These are phyloP conservation scores for Trichoderma sp. DNA, from an alignment of 2,329 filamentous ascomycete species.

Conservation along the genomic window DNA sequence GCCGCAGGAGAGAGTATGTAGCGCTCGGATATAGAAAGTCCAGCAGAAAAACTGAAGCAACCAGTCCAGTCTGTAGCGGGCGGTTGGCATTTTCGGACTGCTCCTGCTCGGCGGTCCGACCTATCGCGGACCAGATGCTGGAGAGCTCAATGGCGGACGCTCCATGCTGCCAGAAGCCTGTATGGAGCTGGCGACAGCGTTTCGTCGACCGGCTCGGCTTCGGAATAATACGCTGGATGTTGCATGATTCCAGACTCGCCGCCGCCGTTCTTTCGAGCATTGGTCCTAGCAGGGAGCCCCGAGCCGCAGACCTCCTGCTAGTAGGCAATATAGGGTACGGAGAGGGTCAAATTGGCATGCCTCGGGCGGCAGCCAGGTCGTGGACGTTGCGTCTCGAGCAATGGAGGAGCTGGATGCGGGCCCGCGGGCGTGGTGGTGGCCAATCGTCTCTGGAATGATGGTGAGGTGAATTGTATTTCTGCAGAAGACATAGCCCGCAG, in stretches of 20 bases:
- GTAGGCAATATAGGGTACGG: constrained; percentile 2
- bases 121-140: constrained; percentile 42
- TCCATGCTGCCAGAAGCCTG: constrained; percentile 58
- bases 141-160: constrained; percentile 52
- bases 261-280: constrained; percentile 63
- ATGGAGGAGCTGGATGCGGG: neutral
- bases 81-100: constrained; percentile 30
- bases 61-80: constrained; percentile 37
- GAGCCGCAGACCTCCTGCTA: constrained; percentile 10
- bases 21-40: constrained; percentile 58
- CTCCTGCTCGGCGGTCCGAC: constrained; percentile 25
- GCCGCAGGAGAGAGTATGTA: constrained; percentile 46
- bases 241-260: constrained; percentile 57
- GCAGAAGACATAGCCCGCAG: constrained; percentile 24
- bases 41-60: constrained; percentile 53
- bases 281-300: constrained; percentile 32
- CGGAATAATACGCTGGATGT: constrained; percentile 54
- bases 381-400: neutral
- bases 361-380: constrained; percentile 14
- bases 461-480: neutral
- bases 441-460: constrained; percentile 10
- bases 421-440: neutral
- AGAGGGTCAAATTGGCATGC: constrained; percentile 17
- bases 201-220: constrained; percentile 40
- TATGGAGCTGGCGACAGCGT: constrained; percentile 48